Conservation (phyloP, 2,329 filamentous ascomycete species). For the Dichotomopilus funicola region DNA sequence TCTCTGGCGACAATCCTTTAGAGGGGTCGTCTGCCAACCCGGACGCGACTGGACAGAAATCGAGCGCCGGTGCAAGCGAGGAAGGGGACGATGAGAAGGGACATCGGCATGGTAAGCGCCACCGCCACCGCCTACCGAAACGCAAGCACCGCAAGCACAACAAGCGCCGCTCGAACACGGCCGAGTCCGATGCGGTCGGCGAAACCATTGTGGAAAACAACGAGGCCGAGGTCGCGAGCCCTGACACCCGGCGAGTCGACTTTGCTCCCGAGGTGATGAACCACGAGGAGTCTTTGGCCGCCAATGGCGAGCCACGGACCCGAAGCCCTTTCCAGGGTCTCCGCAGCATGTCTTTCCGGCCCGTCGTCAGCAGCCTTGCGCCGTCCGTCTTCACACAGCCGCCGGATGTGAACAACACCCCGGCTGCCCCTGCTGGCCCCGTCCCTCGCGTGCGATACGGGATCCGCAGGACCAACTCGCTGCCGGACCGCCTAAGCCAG, state of each 20-base stretch:
- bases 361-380: conserved; percentile 59
- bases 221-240: conserved; percentile 23
- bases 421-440: conserved; percentile 35
- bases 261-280: conserved; percentile 36
- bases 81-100: conserved; percentile 40
- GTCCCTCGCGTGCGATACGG: conserved; percentile 54
- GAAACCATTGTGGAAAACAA: conserved; percentile 30
- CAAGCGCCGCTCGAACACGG: conserved; percentile 31
- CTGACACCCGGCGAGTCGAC: conserved; percentile 51
- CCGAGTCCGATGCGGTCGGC: conserved; percentile 23
- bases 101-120: conserved; percentile 28
- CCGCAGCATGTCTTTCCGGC: conserved; percentile 55
- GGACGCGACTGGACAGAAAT: conserved; percentile 27
- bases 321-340: conserved; percentile 48
- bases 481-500: conserved; percentile 60
- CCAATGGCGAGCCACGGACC: conserved; percentile 20
- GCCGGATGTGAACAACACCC: conserved; percentile 24
- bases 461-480: conserved; percentile 67
- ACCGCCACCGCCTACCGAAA: conserved; percentile 32
- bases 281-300: conserved; percentile 24
- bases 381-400: conserved; percentile 61
- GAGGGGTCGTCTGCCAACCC: conserved; percentile 35
- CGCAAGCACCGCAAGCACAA: conserved; percentile 39
- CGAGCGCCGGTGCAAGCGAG: conserved; percentile 32
- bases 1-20: conserved; percentile 39